Conservation (phyloP, 1,284 basidiomycete genomes). For the Tetrapyrgos nigripes region DNA sequence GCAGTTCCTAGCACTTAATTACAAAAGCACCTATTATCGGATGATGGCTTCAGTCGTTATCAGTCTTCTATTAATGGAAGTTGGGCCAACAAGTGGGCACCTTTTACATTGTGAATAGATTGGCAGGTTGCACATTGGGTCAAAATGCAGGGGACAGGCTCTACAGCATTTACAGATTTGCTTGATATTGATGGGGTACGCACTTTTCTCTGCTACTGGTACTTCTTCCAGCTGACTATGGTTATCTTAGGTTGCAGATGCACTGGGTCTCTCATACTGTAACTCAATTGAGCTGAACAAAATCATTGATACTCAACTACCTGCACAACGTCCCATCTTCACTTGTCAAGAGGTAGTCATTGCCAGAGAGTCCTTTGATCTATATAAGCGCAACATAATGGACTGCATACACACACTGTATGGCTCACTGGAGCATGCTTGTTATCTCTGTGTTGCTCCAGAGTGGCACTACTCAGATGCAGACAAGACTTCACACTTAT, state of each 20-base stretch:
- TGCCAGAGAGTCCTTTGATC: neutral
- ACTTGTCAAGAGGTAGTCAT: neutral
- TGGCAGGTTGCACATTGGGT: conserved; percentile 22
- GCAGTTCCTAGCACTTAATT: too few relatives aligned
- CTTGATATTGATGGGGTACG: conserved; percentile 15
- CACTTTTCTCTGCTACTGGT: neutral
- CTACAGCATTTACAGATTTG: conserved; percentile 19
- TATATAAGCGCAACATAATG: neutral
- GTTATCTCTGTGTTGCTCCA: neutral
- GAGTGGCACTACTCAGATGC: too few relatives aligned
- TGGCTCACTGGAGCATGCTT: neutral
- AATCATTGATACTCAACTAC: neutral
- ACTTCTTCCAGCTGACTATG: neutral
- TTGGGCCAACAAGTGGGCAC: too few relatives aligned
- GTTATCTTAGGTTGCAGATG: neutral
- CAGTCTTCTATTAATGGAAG: too few relatives aligned
- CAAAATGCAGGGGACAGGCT: conserved; percentile 19
- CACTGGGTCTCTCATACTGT: neutral
- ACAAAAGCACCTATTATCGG: too few relatives aligned
- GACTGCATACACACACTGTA: neutral
- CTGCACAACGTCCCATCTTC: neutral
- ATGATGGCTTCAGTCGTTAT: too few relatives aligned
- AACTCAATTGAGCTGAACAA: neutral
- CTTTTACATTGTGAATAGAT: conserved; percentile 20
- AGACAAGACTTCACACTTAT: neutral